Evolutionary conservation across 192 early-diverging fungal species (phyloP).

Genomic region (Coemansia sp.): DNA sequence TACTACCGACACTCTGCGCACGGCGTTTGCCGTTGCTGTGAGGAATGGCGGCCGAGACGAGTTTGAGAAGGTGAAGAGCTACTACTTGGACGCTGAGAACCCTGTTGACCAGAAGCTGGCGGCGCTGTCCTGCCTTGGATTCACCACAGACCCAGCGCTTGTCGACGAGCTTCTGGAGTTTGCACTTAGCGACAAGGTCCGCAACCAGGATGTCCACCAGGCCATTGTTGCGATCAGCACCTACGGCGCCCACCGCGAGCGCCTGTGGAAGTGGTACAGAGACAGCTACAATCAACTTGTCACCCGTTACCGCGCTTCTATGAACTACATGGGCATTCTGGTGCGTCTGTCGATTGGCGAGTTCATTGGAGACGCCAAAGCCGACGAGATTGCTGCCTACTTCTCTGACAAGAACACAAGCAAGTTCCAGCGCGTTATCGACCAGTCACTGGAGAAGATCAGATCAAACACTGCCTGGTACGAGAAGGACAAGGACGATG

Average conservation of each 20-base stretch:
- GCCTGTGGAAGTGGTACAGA: slow-evolving; percentile 69
- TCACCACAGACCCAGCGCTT: slow-evolving; percentile 57
- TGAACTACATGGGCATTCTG: slow-evolving; percentile 67
- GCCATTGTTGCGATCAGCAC: slow-evolving; percentile 54
- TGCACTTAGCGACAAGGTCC: slow-evolving; percentile 66
- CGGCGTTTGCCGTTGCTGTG: slow-evolving; percentile 67
- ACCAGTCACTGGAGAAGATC: slow-evolving; percentile 72
- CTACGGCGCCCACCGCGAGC: slow-evolving; percentile 59
- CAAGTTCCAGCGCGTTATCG: slow-evolving; percentile 62
- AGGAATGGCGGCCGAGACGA: slow-evolving; percentile 59
- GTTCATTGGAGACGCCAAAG: slow-evolving; percentile 59
- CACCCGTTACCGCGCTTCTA: slow-evolving; percentile 64
- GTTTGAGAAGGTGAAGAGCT: slow-evolving; percentile 65
- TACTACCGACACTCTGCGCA: slow-evolving; percentile 37
- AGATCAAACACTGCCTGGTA: slow-evolving; percentile 58
- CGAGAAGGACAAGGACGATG: slow-evolving; percentile 44
- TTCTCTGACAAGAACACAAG: slow-evolving; percentile 56
- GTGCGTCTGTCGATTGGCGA: slow-evolving; percentile 63
- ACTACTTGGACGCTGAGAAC: slow-evolving; percentile 60
- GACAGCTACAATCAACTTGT: slow-evolving; percentile 60
- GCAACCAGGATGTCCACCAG: slow-evolving; percentile 68
- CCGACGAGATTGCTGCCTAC: slow-evolving; percentile 61
- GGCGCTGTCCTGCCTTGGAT: slow-evolving; percentile 65
- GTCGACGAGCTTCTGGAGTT: slow-evolving; percentile 63
- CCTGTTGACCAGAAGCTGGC: slow-evolving; percentile 69